phyloP scores from a whole-genome alignment of 1,284 basidiomycete species.

The Trametes hirsuta region DNA sequence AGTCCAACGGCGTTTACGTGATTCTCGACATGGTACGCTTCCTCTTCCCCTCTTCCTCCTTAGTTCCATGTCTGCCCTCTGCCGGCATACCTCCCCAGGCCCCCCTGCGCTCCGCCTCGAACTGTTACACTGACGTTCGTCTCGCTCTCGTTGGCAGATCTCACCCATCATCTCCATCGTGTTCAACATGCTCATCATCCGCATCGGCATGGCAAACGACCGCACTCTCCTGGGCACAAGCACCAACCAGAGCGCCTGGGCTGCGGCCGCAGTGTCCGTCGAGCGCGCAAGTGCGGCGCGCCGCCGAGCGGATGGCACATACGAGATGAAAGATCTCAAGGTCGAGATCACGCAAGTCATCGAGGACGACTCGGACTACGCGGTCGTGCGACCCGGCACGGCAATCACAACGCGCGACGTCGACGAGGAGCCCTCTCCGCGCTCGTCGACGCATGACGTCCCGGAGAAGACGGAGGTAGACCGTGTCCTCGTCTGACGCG shows the following conservation, averaged over 20 bases:
- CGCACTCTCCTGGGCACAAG: conserved; percentile 7
- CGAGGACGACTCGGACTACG: conserved; percentile 22
- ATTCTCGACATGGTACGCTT: conserved; percentile 37
- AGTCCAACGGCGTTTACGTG: conserved; percentile 38
- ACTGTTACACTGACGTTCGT: neutral
- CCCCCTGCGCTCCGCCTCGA: neutral
- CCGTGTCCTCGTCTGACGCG: neutral
- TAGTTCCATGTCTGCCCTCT: neutral
- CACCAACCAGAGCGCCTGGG: neutral
- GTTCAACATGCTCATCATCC: conserved; percentile 36
- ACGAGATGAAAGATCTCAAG: conserved; percentile 24
- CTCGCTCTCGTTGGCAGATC: conserved; percentile 16
- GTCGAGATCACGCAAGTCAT: conserved; percentile 26
- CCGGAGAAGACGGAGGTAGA: neutral
- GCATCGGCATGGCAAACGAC: conserved; percentile 25
- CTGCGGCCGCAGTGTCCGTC: conserved; percentile 2
- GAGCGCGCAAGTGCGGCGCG: conserved; percentile 3
- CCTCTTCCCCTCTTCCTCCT: neutral
- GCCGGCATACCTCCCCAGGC: neutral
- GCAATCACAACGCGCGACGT: neutral
- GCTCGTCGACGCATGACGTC: neutral
- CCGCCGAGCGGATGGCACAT: conserved; percentile 11
- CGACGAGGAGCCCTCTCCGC: neutral
- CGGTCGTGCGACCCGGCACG: neutral
- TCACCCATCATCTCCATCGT: conserved; percentile 37